Evolutionary conservation across 2,329 filamentous ascomycete species (phyloP), one percentile per base, ranked within the genome.

Genomic region (Fusarium avenaceum): DNA sequence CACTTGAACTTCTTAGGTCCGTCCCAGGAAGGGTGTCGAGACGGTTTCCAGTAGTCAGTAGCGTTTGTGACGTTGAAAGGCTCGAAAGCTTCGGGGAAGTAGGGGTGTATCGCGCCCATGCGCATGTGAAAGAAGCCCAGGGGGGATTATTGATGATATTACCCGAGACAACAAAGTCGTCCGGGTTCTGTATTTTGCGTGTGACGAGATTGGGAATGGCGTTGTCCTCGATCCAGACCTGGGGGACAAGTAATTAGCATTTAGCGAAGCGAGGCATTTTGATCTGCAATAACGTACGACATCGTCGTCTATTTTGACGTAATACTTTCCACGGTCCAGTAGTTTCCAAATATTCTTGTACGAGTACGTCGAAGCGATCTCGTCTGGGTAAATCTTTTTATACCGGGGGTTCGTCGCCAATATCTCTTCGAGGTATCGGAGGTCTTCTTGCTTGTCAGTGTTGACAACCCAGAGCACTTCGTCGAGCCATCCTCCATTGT

Each of bases 261-360:
- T 32, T 43, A 51, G 30, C 45, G 35, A 64, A n/a, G 13, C 17
- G 22, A 50, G 45, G 39, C 51, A 44, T 32, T 7, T n/a, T 24
- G 4, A 22, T 30, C 9, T n/a, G 30, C 15, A 14, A 33, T 6
- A 14, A 64, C 59, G 28, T 58, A 64, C 59, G 10, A 64, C 20
- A 10, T 64, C 59, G n/a, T 70, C 67, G 2, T 70, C 67, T n/a
- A 70, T 70, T 45, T 70, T 70, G 45, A 70, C 67, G 28, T 70
- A 70, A 42, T 70, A 70, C 19, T 70, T 70, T 17, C 59, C 67
- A 19, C 67, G 52, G 2, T 70, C 67, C 4, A 70, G 20, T n/a
- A 62, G 39, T 38, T 48, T 63, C 67, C 67, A 70, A 22, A 69
- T 66, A 10, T 68, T 52, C 22, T 56, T 70, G 14, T 62, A 70